Evolutionary conservation across 1,139 yeast genomes (phyloP).

Genomic region (Saccharomyces hybrid): DNA sequence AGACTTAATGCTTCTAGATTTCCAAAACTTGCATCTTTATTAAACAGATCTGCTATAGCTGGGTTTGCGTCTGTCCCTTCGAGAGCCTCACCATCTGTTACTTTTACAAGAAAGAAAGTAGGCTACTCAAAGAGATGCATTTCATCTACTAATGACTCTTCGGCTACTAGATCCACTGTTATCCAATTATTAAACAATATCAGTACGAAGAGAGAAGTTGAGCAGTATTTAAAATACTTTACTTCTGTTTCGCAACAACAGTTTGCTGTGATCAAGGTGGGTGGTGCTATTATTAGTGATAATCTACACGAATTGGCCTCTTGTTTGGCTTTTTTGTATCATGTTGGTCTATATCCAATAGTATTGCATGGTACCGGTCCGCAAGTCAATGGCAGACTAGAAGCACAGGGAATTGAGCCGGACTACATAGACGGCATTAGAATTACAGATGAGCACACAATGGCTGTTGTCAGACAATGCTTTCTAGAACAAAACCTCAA

Average conservation of each 20-base stretch:
- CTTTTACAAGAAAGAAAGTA: constrained; percentile 15
- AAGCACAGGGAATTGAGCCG: constrained; percentile 92
- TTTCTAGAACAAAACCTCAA: constrained; percentile 91
- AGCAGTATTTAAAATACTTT: constrained; percentile 90
- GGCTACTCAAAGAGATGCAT: constrained; percentile 24
- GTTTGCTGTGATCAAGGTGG: constrained; percentile 96
- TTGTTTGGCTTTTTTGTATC: constrained; percentile 90
- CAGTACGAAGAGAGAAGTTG: constrained; percentile 95
- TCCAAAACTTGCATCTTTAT: constrained; percentile 14
- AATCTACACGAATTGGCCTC: constrained; percentile 89
- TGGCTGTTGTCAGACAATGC: constrained; percentile 92
- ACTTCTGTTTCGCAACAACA: constrained; percentile 94
- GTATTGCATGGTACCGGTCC: constrained; percentile 99
- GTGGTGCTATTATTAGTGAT: constrained; percentile 97
- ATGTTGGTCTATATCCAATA: constrained; percentile 93
- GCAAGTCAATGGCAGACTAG: constrained; percentile 88
- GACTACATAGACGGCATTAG: constrained; percentile 94
- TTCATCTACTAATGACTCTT: constrained; percentile 23
- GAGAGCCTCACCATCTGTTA: constrained; percentile 6
- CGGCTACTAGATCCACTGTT: constrained; percentile 77
- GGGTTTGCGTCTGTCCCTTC: neutral
- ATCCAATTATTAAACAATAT: constrained; percentile 90
- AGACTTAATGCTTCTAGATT: constrained; percentile 16
- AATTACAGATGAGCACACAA: constrained; percentile 87
- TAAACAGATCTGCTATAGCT: constrained; percentile 9